These are phyloP conservation scores for Phialophora tarda DNA, from an alignment of 2,329 filamentous ascomycete genomes.

Conservation along the genomic window DNA sequence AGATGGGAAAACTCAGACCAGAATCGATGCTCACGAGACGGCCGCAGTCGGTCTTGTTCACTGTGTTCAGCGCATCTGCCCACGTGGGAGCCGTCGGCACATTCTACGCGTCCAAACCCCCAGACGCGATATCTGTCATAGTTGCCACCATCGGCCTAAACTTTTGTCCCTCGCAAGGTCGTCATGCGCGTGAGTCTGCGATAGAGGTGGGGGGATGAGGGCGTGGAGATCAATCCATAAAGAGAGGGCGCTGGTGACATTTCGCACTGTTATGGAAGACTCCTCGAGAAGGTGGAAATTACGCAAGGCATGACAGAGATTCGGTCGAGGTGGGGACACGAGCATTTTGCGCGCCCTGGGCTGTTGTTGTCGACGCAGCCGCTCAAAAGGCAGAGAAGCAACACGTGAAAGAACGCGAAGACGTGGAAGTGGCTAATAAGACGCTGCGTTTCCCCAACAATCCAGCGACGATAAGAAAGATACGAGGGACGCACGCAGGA, in stretches of 20 bases:
- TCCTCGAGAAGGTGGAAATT: background rate
- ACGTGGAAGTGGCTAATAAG: background rate
- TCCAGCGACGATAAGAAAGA: slow-evolving; percentile 8
- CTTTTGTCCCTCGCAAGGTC: background rate
- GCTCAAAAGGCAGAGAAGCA: slow-evolving; percentile 3
- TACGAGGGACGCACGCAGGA: background rate
- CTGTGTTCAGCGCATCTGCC: slow-evolving; percentile 16
- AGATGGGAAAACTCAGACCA: slow-evolving; percentile 7
- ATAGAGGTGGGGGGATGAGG: background rate
- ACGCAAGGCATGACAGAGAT: background rate
- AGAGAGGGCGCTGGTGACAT: slow-evolving; percentile 1
- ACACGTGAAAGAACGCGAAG: slow-evolving; percentile 4
- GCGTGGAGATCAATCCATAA: slow-evolving; percentile 9
- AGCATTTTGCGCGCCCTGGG: background rate
- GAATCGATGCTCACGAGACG: background rate
- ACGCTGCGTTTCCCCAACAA: background rate
- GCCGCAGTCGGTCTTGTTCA: slow-evolving; percentile 4
- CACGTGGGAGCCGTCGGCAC: slow-evolving; percentile 29
- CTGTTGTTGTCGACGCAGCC: background rate
- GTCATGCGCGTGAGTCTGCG: background rate
- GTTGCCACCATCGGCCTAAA: slow-evolving; percentile 26
- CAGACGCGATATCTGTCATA: slow-evolving; percentile 4
- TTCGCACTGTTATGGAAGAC: background rate
- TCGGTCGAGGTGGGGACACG: background rate
- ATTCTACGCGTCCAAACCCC: slow-evolving; percentile 26